phyloP scores from a whole-genome alignment of 345 rosid species.

The Boechera stricta region DNA sequence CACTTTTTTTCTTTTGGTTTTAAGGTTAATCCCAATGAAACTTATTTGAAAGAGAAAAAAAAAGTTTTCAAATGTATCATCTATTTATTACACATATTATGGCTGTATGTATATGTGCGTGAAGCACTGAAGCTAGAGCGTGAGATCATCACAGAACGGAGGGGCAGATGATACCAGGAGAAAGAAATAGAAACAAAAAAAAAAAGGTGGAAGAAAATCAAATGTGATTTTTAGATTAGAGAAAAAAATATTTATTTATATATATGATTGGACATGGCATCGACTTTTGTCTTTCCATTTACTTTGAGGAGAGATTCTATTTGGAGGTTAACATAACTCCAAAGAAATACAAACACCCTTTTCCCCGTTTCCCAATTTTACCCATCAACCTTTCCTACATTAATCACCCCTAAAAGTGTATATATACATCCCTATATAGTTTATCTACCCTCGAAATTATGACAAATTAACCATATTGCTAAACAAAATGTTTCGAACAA shows the following conservation, averaged over 20 bases:
- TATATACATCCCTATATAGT: not conserved
- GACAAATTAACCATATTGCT: conserved; percentile 7
- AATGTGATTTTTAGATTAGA: conserved; percentile 22
- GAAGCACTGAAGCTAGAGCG: conserved; percentile 36
- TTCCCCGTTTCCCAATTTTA: conserved; percentile 29
- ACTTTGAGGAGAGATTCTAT: conserved; percentile 45
- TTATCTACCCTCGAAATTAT: not conserved
- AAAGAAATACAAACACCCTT: conserved; percentile 43
- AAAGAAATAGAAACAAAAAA: conserved; percentile 6
- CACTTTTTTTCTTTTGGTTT: not conserved
- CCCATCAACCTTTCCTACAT: conserved; percentile 41
- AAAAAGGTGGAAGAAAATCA: conserved; percentile 9
- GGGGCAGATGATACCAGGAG: conserved; percentile 32
- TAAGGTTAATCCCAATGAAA: not conserved
- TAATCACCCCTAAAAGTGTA: conserved; percentile 17
- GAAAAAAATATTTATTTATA: not conserved
- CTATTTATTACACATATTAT: not conserved
- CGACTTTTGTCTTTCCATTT: conserved; percentile 46
- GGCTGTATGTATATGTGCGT: not conserved
- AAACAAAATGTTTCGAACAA: not conserved
- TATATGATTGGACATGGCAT: conserved; percentile 46
- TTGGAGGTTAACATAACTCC: conserved; percentile 47
- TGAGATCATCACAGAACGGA: conserved; percentile 37
- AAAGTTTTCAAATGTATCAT: not conserved
- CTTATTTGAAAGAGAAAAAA: not conserved